Conservation (phyloP, 441 rosid genomes). For the Croton laevigatus region DNA sequence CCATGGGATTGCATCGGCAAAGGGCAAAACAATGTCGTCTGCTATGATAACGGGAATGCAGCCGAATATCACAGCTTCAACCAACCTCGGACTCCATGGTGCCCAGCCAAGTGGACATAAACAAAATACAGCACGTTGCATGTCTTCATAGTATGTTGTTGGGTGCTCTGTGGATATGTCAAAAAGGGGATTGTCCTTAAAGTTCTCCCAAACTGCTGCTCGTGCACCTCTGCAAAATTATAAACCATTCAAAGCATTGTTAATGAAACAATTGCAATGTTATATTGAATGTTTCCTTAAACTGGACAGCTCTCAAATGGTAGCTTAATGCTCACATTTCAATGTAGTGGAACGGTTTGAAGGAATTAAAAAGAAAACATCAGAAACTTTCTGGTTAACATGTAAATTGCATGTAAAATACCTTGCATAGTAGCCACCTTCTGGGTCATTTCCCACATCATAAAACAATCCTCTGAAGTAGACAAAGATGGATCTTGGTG, state of each 20-base stretch:
- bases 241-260: not conserved
- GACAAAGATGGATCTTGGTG: slow-evolving; percentile 87
- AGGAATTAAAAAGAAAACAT: not conserved
- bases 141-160: slow-evolving; percentile 89
- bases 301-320: not conserved
- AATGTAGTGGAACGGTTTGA: not conserved
- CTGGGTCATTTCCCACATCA: slow-evolving; percentile 91
- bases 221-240: slow-evolving; percentile 69
- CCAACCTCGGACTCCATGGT: slow-evolving; percentile 96
- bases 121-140: slow-evolving; percentile 89
- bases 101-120: slow-evolving; percentile 97
- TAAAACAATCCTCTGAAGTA: slow-evolving; percentile 93
- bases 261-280: slow-evolving; percentile 1
- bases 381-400: not conserved
- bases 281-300: not conserved
- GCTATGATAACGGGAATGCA: slow-evolving; percentile 95
- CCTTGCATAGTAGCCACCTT: slow-evolving; percentile 98
- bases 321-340: not conserved
- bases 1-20: slow-evolving; percentile 99
- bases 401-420: slow-evolving; percentile 22
- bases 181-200: slow-evolving; percentile 82
- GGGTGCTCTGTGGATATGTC: slow-evolving; percentile 96
- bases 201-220: slow-evolving; percentile 98
- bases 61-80: slow-evolving; percentile 93
- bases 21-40: slow-evolving; percentile 87